Percentiles rank a stretch among this genome's conserved stretches.
phyloP scores from a whole-genome alignment of 345 rosid species.

The Camelina sativa region DNA sequence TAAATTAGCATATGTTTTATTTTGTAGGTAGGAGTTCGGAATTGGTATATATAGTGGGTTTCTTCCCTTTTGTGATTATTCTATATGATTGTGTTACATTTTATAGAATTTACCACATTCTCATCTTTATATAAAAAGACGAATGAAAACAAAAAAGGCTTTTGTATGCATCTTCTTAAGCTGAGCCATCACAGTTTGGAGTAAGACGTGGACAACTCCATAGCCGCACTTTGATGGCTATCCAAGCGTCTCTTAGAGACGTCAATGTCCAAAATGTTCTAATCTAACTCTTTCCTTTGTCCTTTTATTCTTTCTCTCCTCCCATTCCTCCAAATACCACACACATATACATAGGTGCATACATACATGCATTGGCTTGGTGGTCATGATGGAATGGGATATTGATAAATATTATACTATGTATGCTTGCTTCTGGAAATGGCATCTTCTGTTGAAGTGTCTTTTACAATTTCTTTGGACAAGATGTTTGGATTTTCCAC shows the following conservation, averaged over 20 bases:
- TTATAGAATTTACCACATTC: constrained; percentile 4
- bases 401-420: background rate
- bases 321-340: constrained; percentile 41
- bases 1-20: background rate
- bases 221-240: constrained; percentile 44
- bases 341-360: constrained; percentile 15
- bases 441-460: constrained; percentile 38
- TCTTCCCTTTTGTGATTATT: background rate
- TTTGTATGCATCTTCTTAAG: constrained; percentile 33
- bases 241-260: constrained; percentile 39
- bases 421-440: constrained; percentile 40
- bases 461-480: constrained; percentile 31
- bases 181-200: constrained; percentile 25
- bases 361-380: constrained; percentile 13
- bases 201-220: constrained; percentile 44
- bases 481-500: constrained; percentile 32
- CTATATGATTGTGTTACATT: background rate
- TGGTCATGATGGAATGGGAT: constrained; percentile 28
- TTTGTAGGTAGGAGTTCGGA: background rate
- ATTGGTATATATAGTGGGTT: background rate
- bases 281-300: constrained; percentile 18
- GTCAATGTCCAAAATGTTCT: constrained; percentile 38
- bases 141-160: background rate
- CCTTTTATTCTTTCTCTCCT: constrained; percentile 30
- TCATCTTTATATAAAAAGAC: background rate